Evolutionary conservation across 352 stramenopile genomes (phyloP).

Genomic region (Pythium sp.): DNA sequence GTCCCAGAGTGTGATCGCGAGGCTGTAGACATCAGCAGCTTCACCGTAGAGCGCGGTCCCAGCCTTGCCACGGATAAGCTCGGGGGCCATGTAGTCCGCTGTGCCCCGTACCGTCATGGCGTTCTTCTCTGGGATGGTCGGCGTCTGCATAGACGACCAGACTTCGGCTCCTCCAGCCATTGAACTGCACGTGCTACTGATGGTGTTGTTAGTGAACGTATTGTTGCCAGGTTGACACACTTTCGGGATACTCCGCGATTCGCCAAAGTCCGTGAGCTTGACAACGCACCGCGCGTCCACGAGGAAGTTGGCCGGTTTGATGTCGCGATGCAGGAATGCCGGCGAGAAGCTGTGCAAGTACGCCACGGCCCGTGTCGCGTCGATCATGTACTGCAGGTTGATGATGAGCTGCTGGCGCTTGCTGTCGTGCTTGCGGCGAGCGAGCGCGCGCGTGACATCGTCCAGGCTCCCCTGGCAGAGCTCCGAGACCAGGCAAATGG

Average conservation of each 20-base stretch:
- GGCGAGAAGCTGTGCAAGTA: slow-evolving; percentile 75
- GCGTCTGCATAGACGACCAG: slow-evolving; percentile 11
- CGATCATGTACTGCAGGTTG: slow-evolving; percentile 65
- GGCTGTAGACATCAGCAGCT: slow-evolving; percentile 64
- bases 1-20: slow-evolving; percentile 81
- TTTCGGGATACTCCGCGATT: slow-evolving; percentile 26
- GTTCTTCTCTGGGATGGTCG: not conserved
- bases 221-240: slow-evolving; percentile 34
- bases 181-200: slow-evolving; percentile 2
- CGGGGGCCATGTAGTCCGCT: slow-evolving; percentile 79
- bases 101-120: slow-evolving; percentile 76
- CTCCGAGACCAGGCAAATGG: slow-evolving; percentile 70
- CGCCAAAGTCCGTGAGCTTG: slow-evolving; percentile 70
- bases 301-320: slow-evolving; percentile 70
- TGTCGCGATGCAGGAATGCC: slow-evolving; percentile 68
- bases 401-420: slow-evolving; percentile 38
- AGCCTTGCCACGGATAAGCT: slow-evolving; percentile 72
- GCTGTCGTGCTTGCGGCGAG: slow-evolving; percentile 19
- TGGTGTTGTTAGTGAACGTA: slow-evolving; percentile 8
- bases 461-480: slow-evolving; percentile 47
- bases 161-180: not conserved
- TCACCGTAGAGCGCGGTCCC: slow-evolving; percentile 68
- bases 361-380: slow-evolving; percentile 54
- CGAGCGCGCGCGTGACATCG: slow-evolving; percentile 32
- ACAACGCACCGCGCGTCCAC: slow-evolving; percentile 46